phyloP scores from a whole-genome alignment of 75 land plant genomes.

The Sequoiadendron giganteum region DNA sequence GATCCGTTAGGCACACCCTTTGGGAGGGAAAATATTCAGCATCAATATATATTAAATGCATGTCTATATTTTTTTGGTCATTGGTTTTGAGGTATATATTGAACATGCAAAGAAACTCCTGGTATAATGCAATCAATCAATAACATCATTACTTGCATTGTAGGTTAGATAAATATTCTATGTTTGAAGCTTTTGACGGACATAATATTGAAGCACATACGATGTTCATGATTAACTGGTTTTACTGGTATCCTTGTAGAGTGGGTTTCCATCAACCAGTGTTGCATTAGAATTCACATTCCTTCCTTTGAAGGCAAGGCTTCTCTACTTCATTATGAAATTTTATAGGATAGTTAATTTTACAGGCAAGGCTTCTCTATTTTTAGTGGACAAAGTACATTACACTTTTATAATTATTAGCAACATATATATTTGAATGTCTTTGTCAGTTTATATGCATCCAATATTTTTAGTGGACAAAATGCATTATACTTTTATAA shows the following conservation, averaged over 20 bases:
- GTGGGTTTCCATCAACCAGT: conserved; percentile 60
- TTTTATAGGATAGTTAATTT: background rate
- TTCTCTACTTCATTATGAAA: background rate
- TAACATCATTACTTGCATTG: background rate
- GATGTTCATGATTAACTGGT: conserved; percentile 6
- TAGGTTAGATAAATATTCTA: background rate
- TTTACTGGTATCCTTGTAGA: conserved; percentile 29
- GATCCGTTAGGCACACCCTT: too few relatives aligned
- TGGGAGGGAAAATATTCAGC: background rate
- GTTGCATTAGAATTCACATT: conserved; percentile 85
- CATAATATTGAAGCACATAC: conserved; percentile 22
- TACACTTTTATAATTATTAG: too few relatives aligned
- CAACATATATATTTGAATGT: too few relatives aligned
- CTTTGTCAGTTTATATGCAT: too few relatives aligned
- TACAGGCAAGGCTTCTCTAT: too few relatives aligned
- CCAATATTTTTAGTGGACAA: too few relatives aligned
- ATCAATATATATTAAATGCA: background rate
- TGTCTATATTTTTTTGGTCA: background rate
- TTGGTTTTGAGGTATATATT: background rate
- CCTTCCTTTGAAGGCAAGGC: conserved; percentile 52
- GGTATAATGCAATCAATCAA: conserved; percentile 11
- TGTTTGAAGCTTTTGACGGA: background rate
- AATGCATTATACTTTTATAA: too few relatives aligned
- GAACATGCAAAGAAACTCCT: conserved; percentile 19
- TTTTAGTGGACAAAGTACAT: too few relatives aligned